Evolutionary conservation across 768 basidiomycete species (phyloP).

Genomic region (Podaxis pistillaris): DNA sequence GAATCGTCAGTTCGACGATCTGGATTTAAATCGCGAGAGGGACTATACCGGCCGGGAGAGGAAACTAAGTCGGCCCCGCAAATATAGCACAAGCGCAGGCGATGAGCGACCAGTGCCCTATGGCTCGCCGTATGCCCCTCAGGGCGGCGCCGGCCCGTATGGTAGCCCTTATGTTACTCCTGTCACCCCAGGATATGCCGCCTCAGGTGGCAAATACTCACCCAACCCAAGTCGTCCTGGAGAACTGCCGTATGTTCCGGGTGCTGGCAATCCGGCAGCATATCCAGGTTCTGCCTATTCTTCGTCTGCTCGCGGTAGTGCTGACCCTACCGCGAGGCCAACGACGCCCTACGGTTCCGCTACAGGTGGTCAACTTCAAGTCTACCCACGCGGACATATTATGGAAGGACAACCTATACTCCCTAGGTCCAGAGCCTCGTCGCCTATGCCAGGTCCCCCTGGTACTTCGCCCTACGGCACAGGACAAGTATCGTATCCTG

Average conservation of each 20-base stretch:
- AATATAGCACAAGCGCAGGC: conserved; percentile 42
- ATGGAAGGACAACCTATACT: conserved; percentile 53
- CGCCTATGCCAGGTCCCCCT: conserved; percentile 43
- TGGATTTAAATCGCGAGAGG: conserved; percentile 37
- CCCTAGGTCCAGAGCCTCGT: conserved; percentile 43
- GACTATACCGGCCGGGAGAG: conserved; percentile 33
- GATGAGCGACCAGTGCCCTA: conserved; percentile 10
- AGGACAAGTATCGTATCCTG: conserved; percentile 19
- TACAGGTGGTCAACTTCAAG: conserved; percentile 24
- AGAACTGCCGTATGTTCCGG: conserved; percentile 36
- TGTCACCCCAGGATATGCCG: conserved; percentile 18
- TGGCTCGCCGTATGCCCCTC: conserved; percentile 1
- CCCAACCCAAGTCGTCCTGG: conserved; percentile 40
- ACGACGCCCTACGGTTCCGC: conserved; percentile 40
- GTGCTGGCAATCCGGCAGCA: conserved; percentile 28
- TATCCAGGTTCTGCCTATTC: conserved; percentile 28
- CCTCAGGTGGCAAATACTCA: conserved; percentile 17
- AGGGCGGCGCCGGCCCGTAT: conserved; percentile 22
- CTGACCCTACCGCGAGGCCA: conserved; percentile 36
- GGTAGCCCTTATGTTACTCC: conserved; percentile 29
- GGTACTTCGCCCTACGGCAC: conserved; percentile 23
- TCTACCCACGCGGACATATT: conserved; percentile 59
- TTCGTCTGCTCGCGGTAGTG: conserved; percentile 31
- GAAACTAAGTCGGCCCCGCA: conserved; percentile 41
- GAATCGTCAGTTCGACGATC: conserved; percentile 39